phyloP scores from a whole-genome alignment of 2,329 filamentous ascomycete genomes.

The Myriosclerotinia scirpicola region DNA sequence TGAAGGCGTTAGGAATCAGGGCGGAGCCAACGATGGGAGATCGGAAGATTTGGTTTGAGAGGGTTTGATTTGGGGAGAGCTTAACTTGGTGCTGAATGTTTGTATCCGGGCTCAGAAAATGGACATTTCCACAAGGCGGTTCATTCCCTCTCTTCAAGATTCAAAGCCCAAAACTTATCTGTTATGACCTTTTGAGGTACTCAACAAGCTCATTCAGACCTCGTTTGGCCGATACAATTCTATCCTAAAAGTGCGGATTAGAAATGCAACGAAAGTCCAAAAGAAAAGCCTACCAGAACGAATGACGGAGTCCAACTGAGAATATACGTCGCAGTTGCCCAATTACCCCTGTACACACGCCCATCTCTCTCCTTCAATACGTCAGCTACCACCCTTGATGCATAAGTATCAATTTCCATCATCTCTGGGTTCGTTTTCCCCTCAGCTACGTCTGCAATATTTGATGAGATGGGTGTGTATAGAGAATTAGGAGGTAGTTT shows the following conservation, averaged over 20 bases:
- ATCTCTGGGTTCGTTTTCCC: conserved; percentile 7
- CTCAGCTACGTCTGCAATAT: not conserved
- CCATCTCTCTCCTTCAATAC: conserved; percentile 18
- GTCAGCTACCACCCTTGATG: conserved; percentile 14
- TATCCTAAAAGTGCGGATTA: not conserved
- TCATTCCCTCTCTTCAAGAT: no score
- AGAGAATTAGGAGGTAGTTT: conserved; percentile 12
- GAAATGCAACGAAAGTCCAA: no score
- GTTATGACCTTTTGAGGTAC: not conserved
- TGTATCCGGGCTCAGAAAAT: no score
- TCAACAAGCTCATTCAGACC: not conserved
- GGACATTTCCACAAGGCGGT: no score
- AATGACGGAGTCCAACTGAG: not conserved
- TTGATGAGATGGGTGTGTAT: conserved; percentile 14
- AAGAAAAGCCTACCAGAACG: not conserved
- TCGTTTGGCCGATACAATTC: not conserved
- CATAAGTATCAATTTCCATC: conserved; percentile 15
- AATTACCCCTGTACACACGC: conserved; percentile 18
- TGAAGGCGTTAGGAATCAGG: no score
- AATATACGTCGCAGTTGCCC: conserved; percentile 4
- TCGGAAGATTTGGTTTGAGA: no score
- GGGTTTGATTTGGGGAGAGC: no score
- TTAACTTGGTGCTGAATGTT: no score
- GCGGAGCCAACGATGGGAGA: no score
- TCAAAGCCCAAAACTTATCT: no score